A percentile compares a stretch with the other conserved stretches of the same genome.
Conservation (phyloP, 164 flowering plant species). For the Chloranthus sessilifolius region DNA sequence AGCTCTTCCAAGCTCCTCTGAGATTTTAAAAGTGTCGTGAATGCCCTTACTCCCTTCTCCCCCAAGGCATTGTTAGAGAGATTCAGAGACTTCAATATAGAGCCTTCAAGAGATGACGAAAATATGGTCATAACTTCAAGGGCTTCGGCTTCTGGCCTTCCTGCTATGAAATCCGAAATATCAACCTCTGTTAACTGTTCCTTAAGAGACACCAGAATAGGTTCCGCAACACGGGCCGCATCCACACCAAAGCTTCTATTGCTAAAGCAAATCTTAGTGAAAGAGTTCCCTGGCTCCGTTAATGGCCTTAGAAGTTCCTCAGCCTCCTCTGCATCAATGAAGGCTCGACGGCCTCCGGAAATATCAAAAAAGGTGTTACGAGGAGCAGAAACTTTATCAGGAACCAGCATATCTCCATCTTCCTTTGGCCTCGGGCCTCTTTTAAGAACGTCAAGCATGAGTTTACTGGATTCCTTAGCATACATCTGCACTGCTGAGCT, state of each 20-base stretch:
- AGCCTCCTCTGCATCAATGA: constrained; percentile 80
- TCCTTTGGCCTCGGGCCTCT: constrained; percentile 36
- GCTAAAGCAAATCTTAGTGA: constrained; percentile 81
- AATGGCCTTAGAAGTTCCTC: constrained; percentile 60
- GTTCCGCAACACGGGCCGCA: constrained; percentile 78
- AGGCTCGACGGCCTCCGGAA: constrained; percentile 62
- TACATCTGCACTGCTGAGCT: constrained; percentile 90
- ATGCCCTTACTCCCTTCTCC: constrained; percentile 93
- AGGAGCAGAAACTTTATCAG: constrained; percentile 16
- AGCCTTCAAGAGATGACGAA: constrained; percentile 66
- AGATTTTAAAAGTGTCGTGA: constrained; percentile 66
- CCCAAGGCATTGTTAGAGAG: constrained; percentile 92
- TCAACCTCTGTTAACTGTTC: constrained; percentile 77
- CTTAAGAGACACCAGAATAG: constrained; percentile 60
- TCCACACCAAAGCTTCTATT: constrained; percentile 79
- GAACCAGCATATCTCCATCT: constrained; percentile 13
- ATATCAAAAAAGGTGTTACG: constrained; percentile 63
- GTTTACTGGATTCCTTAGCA: constrained; percentile 89
- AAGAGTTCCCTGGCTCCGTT: constrained; percentile 50
- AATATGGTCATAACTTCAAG: constrained; percentile 81
- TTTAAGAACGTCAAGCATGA: constrained; percentile 71
- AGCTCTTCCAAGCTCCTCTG: constrained; percentile 80
- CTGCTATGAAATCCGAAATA: constrained; percentile 85
- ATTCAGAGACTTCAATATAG: constrained; percentile 51
- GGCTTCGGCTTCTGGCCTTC: constrained; percentile 83